Evolutionary conservation across 2,329 filamentous ascomycete genomes (phyloP), one percentile per base, ranked within the genome.

Genomic region (Neurospora sp.): DNA sequence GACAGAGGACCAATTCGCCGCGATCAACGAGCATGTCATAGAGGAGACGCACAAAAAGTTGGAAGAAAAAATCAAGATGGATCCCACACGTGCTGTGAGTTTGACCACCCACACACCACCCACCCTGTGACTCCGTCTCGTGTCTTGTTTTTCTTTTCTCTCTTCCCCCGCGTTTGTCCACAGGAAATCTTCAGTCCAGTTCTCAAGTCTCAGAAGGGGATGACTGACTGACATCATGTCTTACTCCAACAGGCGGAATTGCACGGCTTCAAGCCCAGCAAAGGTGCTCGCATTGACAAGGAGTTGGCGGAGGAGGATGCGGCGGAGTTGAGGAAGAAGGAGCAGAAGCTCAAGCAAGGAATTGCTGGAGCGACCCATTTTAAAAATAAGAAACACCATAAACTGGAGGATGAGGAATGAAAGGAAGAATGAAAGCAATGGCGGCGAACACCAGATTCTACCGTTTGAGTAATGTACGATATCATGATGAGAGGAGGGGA

Each of bases 301-400:
- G 73, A 75, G 40, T 46, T 75, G 33, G 62, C 69, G 40, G 67
- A 71, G 28, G 74, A 75, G 33, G 74, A 75, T 11, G 70, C 71
- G 37, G 73, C 65, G 6, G 71, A 68, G 65, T 15, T 75, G 39
- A 99, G 38, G 36, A 74, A 70, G 68, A 74, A 69, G 67, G 65
- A 74, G n/a, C 37, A 46, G 4, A 69, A 73, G 62, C 70, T 69
- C 68, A 69, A 71, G 46, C 41, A 52, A 10, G 28, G 12, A 3
- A 62, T 62, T 15, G 23, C 52, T 17, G 52, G 52, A 36, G 52
- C 52, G 15, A 36, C 6, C 15, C 52, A 62, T n/a, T 62, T 17
- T 1, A 17, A 15, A 62, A 15, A 10, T 11, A 8, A 33, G 12
- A 19, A 52, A 28, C 46, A 17, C 52, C 6, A 36, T 8, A 17